Percentiles rank a stretch among this genome's conserved stretches.
phyloP scores from a whole-genome alignment of 1,284 basidiomycete species.

The Pterula multifida region DNA sequence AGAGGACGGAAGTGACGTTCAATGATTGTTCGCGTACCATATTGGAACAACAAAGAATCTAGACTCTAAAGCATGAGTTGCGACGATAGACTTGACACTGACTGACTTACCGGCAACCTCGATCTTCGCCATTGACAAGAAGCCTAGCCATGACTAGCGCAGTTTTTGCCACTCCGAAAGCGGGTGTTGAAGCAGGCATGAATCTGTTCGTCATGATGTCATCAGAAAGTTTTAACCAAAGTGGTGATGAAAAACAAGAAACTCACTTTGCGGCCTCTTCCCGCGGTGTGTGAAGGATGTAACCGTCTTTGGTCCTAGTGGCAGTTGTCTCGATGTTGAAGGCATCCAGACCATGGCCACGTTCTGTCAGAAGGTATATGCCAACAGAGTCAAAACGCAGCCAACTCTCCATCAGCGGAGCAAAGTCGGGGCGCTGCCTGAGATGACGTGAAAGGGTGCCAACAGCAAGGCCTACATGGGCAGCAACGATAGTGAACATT shows the following conservation, averaged over 20 bases:
- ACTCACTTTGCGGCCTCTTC: slow-evolving; percentile 46
- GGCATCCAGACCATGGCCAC: slow-evolving; percentile 47
- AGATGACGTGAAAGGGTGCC: slow-evolving; percentile 38
- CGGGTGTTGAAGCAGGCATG: slow-evolving; percentile 46
- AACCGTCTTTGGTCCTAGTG: slow-evolving; percentile 33
- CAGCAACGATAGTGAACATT: slow-evolving; percentile 34
- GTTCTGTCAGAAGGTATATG: slow-evolving; percentile 39
- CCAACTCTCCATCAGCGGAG: slow-evolving; percentile 29
- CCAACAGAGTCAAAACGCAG: slow-evolving; percentile 37
- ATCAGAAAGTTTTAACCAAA: slow-evolving; percentile 2
- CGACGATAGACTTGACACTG: too few relatives aligned
- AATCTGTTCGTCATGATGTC: slow-evolving; percentile 23
- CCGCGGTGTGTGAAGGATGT: slow-evolving; percentile 39
- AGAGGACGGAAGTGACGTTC: neutral
- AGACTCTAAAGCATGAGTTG: too few relatives aligned
- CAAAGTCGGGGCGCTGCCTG: slow-evolving; percentile 32
- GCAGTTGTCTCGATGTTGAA: slow-evolving; percentile 50
- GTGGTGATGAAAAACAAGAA: neutral
- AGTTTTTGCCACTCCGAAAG: slow-evolving; percentile 36
- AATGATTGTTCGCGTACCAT: slow-evolving; percentile 16
- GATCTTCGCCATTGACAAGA: slow-evolving; percentile 33
- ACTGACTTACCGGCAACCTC: slow-evolving; percentile 26
- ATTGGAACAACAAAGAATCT: slow-evolving; percentile 35
- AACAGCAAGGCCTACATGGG: slow-evolving; percentile 34
- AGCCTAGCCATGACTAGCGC: slow-evolving; percentile 42